Evolutionary conservation across 495 filamentous ascomycete genomes (phyloP), one percentile per base, ranked within the genome.

Genomic region (Hypoxylon intermedium): DNA sequence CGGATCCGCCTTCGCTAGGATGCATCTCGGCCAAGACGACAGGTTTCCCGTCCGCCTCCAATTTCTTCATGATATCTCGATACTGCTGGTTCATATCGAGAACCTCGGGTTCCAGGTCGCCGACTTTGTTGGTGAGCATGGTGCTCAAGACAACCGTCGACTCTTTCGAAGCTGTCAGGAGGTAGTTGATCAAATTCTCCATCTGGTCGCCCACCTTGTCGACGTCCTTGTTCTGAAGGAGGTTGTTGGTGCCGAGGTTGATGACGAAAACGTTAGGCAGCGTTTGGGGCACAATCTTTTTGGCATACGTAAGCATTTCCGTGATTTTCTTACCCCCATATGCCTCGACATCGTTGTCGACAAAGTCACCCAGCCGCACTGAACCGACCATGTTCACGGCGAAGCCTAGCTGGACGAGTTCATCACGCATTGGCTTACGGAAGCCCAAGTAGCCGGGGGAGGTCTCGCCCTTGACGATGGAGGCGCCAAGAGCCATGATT

Each of bases 401-500:
- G 13, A 49, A 54, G 0, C 65, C 63, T 20, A 51, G 57, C 1
- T 54, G 57, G 15, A 58, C 47, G 1, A 80, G 71, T 5, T 65
- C 42, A 34, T 74, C 68, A 13, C 63, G 65, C 21, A 80, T 70
- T 53, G 71, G 60, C 13, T 71, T 71, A 30, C 83, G 80, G 65
- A 84, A 86, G 18, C 82, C 82, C 58, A 83, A 77, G n/a, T 75
- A 74, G 34, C 80, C 78, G 0, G 63, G 72, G 1, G 77, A 81
- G 11, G 60, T 65, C 33, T 75, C 78, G 6, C 83, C 83, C 30
- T 72, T 73, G 7, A 83, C 84, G 45, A 85, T 83, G 0, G 82
- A 85, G 13, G 82, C 82, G 9, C 83, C 83, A 9, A 84, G 71
- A n/a, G 82, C 79, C 65, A 85, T 69, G 31, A 82, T 74, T 16